Evolutionary conservation across 768 basidiomycete genomes (phyloP), one percentile per base, ranked within the genome.

Genomic region (Clitopilus hobsonii): DNA sequence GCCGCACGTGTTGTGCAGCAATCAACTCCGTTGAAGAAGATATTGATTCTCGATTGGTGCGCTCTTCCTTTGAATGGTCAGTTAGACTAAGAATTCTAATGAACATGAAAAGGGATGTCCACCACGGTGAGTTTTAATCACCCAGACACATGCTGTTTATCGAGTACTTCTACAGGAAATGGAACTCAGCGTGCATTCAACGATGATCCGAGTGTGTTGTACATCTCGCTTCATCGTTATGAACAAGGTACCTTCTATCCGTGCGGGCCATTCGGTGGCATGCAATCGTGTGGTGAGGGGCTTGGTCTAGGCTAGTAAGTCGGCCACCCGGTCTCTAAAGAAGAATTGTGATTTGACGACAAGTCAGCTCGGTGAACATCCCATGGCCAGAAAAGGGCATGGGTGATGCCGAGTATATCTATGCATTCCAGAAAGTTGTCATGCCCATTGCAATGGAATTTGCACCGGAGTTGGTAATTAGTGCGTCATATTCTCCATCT

Each of bases 361-460:
- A 20, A 47, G 24, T 26, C 49, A 98, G 94, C 65, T 93, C 89
- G 49, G 93, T 99, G 61, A 99, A 99, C 67, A 81, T 99, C 53
- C 94, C 96, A 0, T 99, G 97, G 95, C 92, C 94, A 6, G 78
- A 80, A 52, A 72, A 70, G 32, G 94, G 90, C 14, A 96, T 97
- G 86, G 84, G 84, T 5, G 96, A 99, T 65, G 91, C 92, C 13
- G 97, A 99, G 65, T 99, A 99, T 63, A 80, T 99, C 18, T 88
- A 95, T 63, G 97, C 97, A 0, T 98, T 99, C 70, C 94, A 98
- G 64, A 87, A 88, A 63, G 81, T 98, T 45, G 81, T 98, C 27
- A 94, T 99, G 91, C 97, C 97, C 1, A 96, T 99, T 56, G 95
- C 93, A 0, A 82, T 94, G 69, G 97, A 99, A 70, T 99, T 98